These are phyloP conservation scores for Scalesia atractyloides DNA, from an alignment of 129 eudicot genomes.

Conservation along the genomic window DNA sequence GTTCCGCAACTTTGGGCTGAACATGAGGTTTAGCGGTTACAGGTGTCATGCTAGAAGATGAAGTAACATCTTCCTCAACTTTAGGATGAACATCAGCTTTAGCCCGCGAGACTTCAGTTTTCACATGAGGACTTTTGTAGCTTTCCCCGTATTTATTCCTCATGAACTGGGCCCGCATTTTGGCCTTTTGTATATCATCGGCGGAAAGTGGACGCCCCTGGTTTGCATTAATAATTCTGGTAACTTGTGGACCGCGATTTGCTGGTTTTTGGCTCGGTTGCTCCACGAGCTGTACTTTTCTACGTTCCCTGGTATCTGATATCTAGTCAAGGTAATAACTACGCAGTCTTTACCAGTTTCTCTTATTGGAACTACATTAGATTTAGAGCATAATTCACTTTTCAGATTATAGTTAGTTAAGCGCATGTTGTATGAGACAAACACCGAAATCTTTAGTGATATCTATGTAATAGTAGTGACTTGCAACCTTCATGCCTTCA, in stretches of 20 bases:
- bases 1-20: conserved; percentile 50
- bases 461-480: not conserved
- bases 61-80: conserved; percentile 45
- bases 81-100: conserved; percentile 41
- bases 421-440: not conserved
- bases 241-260: conserved; percentile 54
- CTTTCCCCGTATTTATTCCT: conserved; percentile 66
- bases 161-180: conserved; percentile 90
- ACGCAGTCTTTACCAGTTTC: not conserved
- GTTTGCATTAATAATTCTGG: conserved; percentile 49
- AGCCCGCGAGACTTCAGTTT: conserved; percentile 45
- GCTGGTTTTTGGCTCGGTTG: conserved; percentile 81
- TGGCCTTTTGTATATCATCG: conserved; percentile 95
- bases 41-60: conserved; percentile 35
- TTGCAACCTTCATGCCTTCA: not conserved
- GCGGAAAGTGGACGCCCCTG: conserved; percentile 97
- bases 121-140: conserved; percentile 33
- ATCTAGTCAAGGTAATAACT: conserved; percentile 53
- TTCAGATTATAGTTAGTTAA: not conserved
- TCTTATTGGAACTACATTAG: not conserved
- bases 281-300: conserved; percentile 92
- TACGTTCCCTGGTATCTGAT: conserved; percentile 71
- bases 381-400: not conserved
- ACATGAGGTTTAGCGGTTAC: conserved; percentile 37
- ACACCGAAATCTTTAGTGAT: not conserved